These are phyloP conservation scores for Quercus suber DNA, from an alignment of 306 rosid species.

Conservation along the genomic window DNA sequence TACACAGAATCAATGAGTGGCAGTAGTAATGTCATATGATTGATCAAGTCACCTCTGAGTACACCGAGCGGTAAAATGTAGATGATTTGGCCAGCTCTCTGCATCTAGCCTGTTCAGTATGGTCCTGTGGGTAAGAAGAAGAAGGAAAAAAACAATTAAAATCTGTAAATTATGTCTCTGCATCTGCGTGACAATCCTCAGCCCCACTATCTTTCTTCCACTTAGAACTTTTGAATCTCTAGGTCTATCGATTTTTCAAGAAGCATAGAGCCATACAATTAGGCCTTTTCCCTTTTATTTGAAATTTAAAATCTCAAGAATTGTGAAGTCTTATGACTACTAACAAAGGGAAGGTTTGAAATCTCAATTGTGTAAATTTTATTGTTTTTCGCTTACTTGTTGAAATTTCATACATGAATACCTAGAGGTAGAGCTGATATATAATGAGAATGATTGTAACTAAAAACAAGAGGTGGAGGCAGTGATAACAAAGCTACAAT, in stretches of 20 bases:
- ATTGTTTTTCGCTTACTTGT: no score
- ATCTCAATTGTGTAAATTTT: no score
- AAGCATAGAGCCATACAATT: background rate
- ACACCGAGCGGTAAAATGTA: slow-evolving; percentile 23
- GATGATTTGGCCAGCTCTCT: slow-evolving; percentile 16
- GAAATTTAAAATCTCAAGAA: background rate
- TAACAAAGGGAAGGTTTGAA: background rate
- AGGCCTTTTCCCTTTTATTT: background rate
- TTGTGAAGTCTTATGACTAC: background rate
- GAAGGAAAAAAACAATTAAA: background rate
- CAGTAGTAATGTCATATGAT: background rate
- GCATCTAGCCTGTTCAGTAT: slow-evolving; percentile 15
- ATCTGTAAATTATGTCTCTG: background rate
- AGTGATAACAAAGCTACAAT: background rate
- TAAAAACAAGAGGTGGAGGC: background rate
- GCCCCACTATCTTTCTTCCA: background rate
- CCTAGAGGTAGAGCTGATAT: background rate
- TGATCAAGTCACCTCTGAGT: slow-evolving; percentile 29
- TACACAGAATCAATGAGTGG: background rate
- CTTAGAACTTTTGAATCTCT: background rate
- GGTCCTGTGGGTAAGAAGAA: slow-evolving; percentile 12
- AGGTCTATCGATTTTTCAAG: background rate
- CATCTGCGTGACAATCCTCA: background rate
- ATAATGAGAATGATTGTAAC: background rate
- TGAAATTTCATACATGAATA: background rate